Percentiles rank a stretch among this genome's conserved stretches.
These are phyloP conservation scores for Cicer judaicum DNA, from an alignment of 306 rosid species.

Conservation along the genomic window DNA sequence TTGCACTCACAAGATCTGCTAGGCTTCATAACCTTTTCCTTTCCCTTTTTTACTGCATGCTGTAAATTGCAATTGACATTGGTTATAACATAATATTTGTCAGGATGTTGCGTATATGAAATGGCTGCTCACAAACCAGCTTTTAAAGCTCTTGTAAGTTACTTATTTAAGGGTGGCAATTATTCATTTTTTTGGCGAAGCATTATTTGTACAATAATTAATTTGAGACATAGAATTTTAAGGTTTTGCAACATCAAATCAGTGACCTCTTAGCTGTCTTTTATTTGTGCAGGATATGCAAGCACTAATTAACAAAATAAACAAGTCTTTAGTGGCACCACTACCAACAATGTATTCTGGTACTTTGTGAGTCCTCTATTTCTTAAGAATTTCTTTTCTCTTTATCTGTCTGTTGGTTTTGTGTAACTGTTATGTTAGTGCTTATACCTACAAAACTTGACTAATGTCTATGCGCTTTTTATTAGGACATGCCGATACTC, in stretches of 20 bases:
- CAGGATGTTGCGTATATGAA: conserved; percentile 97
- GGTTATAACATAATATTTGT: conserved; percentile 25
- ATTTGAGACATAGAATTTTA: conserved; percentile 29
- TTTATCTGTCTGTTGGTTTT: neutral
- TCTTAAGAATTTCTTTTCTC: conserved; percentile 33
- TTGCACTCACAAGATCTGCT: conserved; percentile 11
- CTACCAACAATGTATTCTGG: conserved; percentile 87
- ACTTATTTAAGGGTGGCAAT: conserved; percentile 13
- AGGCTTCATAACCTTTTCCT: conserved; percentile 12
- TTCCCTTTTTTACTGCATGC: neutral
- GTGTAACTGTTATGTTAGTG: neutral
- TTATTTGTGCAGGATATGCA: conserved; percentile 86
- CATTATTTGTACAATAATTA: conserved; percentile 17
- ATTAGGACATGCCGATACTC: neutral
- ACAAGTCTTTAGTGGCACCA: conserved; percentile 95
- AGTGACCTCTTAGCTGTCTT: conserved; percentile 28
- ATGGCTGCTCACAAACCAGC: conserved; percentile 89
- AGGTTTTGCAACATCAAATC: neutral
- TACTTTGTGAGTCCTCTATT: conserved; percentile 71
- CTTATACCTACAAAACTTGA: neutral
- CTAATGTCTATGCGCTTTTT: neutral
- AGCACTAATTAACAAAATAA: conserved; percentile 88
- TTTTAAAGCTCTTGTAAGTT: conserved; percentile 94
- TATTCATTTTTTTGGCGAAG: neutral
- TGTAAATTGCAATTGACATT: conserved; percentile 26